Conservation (phyloP, 2,329 filamentous ascomycete species). For the Drechslerella dactyloides region DNA sequence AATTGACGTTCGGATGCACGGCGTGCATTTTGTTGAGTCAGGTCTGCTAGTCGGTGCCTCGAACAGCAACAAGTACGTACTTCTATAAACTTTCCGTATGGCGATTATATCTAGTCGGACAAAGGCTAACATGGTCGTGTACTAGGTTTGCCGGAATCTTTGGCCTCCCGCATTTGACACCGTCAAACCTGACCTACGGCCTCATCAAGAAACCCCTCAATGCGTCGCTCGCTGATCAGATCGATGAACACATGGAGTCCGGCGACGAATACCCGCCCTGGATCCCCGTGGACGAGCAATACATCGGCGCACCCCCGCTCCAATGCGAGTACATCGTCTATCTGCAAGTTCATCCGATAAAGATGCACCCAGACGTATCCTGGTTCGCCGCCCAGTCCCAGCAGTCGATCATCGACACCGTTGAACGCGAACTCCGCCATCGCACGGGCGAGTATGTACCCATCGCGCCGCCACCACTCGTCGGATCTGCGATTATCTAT, state of each 20-base stretch:
- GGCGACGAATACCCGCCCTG: conserved; percentile 71
- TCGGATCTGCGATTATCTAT: conserved; percentile 70
- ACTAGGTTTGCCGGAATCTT: conserved; percentile 77
- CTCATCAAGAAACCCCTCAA: conserved; percentile 69
- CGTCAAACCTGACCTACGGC: conserved; percentile 64
- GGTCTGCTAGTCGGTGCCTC: conserved; percentile 83
- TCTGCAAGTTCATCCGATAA: conserved; percentile 72
- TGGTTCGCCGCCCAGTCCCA: conserved; percentile 48
- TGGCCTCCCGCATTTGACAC: conserved; percentile 80
- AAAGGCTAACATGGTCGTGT: conserved; percentile 51
- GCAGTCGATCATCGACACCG: conserved; percentile 57
- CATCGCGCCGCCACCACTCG: conserved; percentile 63
- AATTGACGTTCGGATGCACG: conserved; percentile 74
- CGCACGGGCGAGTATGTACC: conserved; percentile 67
- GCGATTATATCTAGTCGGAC: conserved; percentile 10
- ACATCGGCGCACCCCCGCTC: conserved; percentile 66
- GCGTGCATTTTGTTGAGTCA: conserved; percentile 82
- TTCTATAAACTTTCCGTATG: background rate
- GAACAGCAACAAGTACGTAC: conserved; percentile 79
- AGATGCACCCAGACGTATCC: conserved; percentile 29
- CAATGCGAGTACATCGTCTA: conserved; percentile 91
- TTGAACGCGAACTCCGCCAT: conserved; percentile 69
- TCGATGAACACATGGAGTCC: conserved; percentile 69
- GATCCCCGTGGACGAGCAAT: conserved; percentile 64
- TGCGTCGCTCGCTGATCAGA: conserved; percentile 70